phyloP scores from a whole-genome alignment of 2,329 filamentous ascomycete genomes.

The Drechslerella stenobrocha region DNA sequence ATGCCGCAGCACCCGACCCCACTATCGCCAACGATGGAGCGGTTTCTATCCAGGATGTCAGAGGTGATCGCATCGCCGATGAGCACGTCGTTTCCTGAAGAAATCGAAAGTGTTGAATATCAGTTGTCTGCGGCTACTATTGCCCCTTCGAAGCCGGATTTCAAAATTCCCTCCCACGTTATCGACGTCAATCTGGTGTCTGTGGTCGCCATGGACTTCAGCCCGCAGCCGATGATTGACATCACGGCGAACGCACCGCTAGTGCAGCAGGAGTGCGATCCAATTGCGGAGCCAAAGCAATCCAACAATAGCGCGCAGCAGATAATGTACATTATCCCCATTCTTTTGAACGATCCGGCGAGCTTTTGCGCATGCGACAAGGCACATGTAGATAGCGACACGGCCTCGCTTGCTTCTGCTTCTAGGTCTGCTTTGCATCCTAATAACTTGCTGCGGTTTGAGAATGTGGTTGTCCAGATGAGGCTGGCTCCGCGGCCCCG shows the following conservation, averaged over 20 bases:
- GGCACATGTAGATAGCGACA: conserved; percentile 42
- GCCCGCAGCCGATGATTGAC: conserved; percentile 45
- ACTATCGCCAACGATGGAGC: conserved; percentile 45
- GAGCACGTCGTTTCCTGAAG: conserved; percentile 34
- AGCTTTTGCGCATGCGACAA: conserved; percentile 47
- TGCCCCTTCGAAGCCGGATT: conserved; percentile 15
- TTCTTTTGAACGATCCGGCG: conserved; percentile 41
- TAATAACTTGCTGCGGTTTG: conserved; percentile 45
- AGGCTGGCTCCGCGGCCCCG: conserved; percentile 39
- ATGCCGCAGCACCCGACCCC: conserved; percentile 46
- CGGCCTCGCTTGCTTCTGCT: conserved; percentile 31
- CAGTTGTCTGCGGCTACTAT: conserved; percentile 11
- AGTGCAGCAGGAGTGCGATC: conserved; percentile 46
- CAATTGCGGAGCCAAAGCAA: conserved; percentile 40
- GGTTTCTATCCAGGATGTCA: conserved; percentile 44
- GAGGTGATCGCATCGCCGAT: conserved; percentile 40
- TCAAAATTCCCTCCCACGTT: conserved; percentile 44
- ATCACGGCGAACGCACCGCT: conserved; percentile 37
- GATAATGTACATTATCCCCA: conserved; percentile 47
- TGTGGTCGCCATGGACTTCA: conserved; percentile 47
- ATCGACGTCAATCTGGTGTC: conserved; percentile 46
- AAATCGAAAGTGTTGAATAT: conserved; percentile 1
- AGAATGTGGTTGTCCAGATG: conserved; percentile 48
- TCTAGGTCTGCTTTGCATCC: conserved; percentile 44
- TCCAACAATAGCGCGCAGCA: conserved; percentile 17